Percentiles rank a stretch among this genome's conserved stretches.
phyloP scores from a whole-genome alignment of 2,329 filamentous ascomycete genomes.

The Aspergillus pseudonomiae region DNA sequence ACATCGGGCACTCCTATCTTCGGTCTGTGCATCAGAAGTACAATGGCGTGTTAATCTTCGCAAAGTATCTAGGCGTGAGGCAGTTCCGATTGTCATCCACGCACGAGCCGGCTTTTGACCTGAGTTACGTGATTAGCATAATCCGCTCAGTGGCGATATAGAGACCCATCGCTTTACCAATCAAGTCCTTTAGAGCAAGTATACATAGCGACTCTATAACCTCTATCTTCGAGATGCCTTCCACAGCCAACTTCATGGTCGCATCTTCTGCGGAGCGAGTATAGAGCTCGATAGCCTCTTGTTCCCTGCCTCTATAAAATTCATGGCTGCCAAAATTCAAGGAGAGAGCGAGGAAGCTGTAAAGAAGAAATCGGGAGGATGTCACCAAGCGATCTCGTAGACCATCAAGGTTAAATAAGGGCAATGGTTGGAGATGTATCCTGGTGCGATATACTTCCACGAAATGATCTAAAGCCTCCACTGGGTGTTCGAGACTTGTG shows the following conservation, averaged over 20 bases:
- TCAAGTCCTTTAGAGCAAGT: constrained; percentile 6
- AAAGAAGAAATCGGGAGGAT: constrained; percentile 1
- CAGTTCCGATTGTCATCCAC: constrained; percentile 13
- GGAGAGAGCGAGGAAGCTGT: constrained; percentile 7
- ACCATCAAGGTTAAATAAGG: neutral
- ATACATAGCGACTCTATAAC: constrained; percentile 11
- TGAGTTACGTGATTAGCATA: neutral
- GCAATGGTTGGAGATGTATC: constrained; percentile 12
- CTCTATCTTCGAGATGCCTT: constrained; percentile 1
- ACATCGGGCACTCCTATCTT: constrained; percentile 4
- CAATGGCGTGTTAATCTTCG: neutral
- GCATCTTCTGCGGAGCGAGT: constrained; percentile 6
- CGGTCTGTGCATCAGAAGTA: neutral
- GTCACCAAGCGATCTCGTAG: neutral
- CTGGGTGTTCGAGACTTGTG: neutral
- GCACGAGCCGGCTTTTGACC: constrained; percentile 6
- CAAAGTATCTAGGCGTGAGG: constrained; percentile 5
- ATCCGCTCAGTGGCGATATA: neutral
- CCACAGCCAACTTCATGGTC: constrained; percentile 1
- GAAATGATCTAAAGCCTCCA: neutral
- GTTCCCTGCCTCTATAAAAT: neutral
- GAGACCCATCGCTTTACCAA: neutral
- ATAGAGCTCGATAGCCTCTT: constrained; percentile 8
- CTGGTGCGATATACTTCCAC: constrained; percentile 7
- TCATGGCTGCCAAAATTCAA: constrained; percentile 5